Evolutionary conservation across 768 basidiomycete genomes (phyloP).

Genomic region (Candolleomyces efflorescens): DNA sequence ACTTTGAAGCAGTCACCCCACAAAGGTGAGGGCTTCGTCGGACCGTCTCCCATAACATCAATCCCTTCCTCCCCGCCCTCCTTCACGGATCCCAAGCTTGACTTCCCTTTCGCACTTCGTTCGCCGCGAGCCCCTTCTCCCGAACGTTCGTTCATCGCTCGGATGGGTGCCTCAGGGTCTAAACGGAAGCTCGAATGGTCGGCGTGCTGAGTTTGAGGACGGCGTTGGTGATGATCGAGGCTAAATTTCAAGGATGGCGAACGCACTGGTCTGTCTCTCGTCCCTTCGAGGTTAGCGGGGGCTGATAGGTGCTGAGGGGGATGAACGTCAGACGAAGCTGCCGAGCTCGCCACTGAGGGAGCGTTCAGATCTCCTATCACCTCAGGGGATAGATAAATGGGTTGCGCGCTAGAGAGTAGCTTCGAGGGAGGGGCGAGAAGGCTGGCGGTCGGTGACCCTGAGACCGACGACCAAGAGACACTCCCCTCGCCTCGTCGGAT

Average conservation of each 20-base stretch:
- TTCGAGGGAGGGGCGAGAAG: neutral
- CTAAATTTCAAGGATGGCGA: conserved; percentile 25
- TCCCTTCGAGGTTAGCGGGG: conserved; percentile 46
- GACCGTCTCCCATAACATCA: neutral
- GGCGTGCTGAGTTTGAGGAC: neutral
- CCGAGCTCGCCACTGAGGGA: neutral
- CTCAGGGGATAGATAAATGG: neutral
- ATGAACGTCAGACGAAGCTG: neutral
- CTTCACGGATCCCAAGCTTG: conserved; percentile 15
- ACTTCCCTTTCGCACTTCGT: conserved; percentile 18
- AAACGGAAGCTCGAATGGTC: conserved; percentile 26
- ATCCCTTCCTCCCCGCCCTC: conserved; percentile 10
- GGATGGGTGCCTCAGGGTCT: conserved; percentile 35
- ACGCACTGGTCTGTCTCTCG: conserved; percentile 24
- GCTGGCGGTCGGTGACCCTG: neutral
- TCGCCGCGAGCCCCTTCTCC: conserved; percentile 1
- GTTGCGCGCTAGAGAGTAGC: neutral
- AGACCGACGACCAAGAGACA: conserved; percentile 44
- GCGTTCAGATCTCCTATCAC: neutral
- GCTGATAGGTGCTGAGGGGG: conserved; percentile 34
- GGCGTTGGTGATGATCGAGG: conserved; percentile 22
- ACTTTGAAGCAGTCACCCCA: conserved; percentile 84
- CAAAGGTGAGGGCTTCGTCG: conserved; percentile 20
- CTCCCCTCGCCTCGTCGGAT: conserved; percentile 47
- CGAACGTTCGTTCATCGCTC: conserved; percentile 25